phyloP scores from a whole-genome alignment of 495 filamentous ascomycete genomes.

The Penicillium crystallinum region DNA sequence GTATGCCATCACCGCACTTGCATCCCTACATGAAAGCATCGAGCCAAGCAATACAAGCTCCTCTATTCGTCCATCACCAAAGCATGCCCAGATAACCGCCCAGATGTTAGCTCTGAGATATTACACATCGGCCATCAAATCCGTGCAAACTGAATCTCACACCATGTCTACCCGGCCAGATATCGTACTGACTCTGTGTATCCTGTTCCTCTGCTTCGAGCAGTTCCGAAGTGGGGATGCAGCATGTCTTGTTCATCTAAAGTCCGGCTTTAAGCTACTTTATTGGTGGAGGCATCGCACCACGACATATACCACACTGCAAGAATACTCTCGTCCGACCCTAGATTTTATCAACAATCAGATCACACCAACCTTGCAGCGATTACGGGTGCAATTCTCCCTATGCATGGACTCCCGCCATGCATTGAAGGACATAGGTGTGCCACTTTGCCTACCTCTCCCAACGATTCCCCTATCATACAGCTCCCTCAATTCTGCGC shows the following conservation, averaged over 20 bases:
- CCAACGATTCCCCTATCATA: constrained; percentile 2
- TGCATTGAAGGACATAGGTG: neutral
- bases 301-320: neutral
- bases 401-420: constrained; percentile 8
- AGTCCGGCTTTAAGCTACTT: neutral
- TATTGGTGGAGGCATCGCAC: constrained; percentile 5
- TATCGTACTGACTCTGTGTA: constrained; percentile 4
- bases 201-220: constrained; percentile 15
- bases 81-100: neutral
- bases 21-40: constrained; percentile 11
- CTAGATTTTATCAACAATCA: constrained; percentile 1
- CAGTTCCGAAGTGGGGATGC: constrained; percentile 13
- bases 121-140: constrained; percentile 1
- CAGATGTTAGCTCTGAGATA: constrained; percentile 5
- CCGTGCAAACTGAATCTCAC: neutral
- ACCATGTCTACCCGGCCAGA: constrained; percentile 1
- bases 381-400: constrained; percentile 6
- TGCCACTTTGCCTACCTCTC: neutral
- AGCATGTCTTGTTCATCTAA: constrained; percentile 8
- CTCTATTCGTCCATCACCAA: neutral
- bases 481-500: neutral
- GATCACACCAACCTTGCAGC: constrained; percentile 3
- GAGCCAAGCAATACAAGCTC: neutral
- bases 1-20: constrained; percentile 10
- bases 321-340: constrained; percentile 2